A percentile compares a stretch with the other conserved stretches of the same genome.
Evolutionary conservation across 306 rosid genomes (phyloP).

Genomic region (Cucurbita maxima): DNA sequence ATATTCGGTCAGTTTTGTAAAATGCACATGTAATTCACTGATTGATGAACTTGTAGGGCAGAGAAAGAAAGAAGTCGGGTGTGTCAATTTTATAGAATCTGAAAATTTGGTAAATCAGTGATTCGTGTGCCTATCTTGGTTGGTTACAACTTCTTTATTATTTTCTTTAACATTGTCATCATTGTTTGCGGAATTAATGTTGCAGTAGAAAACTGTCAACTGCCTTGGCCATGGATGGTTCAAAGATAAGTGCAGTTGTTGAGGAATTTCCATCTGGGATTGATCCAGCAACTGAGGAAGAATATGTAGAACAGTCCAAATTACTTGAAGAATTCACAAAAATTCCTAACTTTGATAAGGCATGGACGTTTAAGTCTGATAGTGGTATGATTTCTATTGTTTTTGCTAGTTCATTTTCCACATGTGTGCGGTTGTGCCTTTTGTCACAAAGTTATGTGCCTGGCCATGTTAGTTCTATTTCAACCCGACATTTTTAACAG

Average conservation of each 20-base stretch:
- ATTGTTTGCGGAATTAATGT: neutral
- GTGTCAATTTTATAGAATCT: neutral
- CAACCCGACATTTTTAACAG: conserved; percentile 9
- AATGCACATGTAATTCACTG: neutral
- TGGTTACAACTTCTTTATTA: neutral
- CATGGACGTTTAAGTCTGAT: conserved; percentile 51
- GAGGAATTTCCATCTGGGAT: conserved; percentile 40
- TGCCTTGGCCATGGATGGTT: conserved; percentile 38
- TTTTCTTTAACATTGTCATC: neutral
- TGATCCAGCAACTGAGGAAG: conserved; percentile 44
- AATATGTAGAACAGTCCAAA: conserved; percentile 45
- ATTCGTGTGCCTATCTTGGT: neutral
- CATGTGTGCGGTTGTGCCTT: neutral
- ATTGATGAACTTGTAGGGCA: neutral
- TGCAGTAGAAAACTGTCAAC: conserved; percentile 23
- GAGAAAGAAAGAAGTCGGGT: neutral
- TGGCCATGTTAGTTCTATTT: neutral
- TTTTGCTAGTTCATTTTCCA: neutral
- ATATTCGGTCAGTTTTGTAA: neutral
- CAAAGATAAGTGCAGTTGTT: conserved; percentile 8
- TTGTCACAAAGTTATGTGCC: neutral
- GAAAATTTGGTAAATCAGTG: neutral
- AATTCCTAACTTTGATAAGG: conserved; percentile 57
- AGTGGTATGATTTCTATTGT: conserved; percentile 23
- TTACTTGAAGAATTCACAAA: conserved; percentile 50